Evolutionary conservation across 495 filamentous ascomycete species (phyloP), one percentile per base, ranked within the genome.

Genomic region (Gamarada debralockiae): DNA sequence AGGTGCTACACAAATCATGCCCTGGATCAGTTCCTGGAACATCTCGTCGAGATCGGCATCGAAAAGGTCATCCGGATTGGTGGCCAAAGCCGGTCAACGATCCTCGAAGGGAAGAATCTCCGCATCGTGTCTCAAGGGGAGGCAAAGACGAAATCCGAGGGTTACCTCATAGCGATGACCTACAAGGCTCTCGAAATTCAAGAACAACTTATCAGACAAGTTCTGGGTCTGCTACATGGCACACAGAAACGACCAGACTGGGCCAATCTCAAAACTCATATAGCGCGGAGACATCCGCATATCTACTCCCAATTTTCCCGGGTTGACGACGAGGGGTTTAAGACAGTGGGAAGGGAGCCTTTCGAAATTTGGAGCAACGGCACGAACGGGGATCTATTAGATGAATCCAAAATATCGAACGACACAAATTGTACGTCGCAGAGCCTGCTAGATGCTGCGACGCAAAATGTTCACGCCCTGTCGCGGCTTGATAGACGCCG

Each of bases 1-100:
- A 59, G 56, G 3, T 61, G 59, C 37, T 55, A 96, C 57, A 96
- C 92, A 3, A 97, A 97, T 56, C 90, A 97, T 67, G 91, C 92
- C 0, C 68, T 97, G 1, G 92, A 97, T 59, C 91, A 96, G 60
- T 69, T 96, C 3, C 73, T 97, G 13, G 68, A 70, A 2, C 79
- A 86, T 9, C 76, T 88, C 33, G 51, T 63, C 17, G 61, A 76
- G 1, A 64, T 77, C 18, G 75, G 73, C 0, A 59, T 95, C 2
- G 71, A 95, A 38, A 83, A 58, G 23, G 25, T 61, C 27, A 52
- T 61, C 13, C 50, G 59, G 22, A 58, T 58, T 48, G 55, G 59
- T 9, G 55, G 55, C n/a, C 50, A 47, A 52, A 61, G 59, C 42
- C 39, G 41, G 33, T 60, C 58, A 12, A 50, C 12, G 17, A 41